Percentiles rank a stretch among this genome's conserved stretches.
These are phyloP conservation scores for Pneumocystis murina DNA, from an alignment of 1,139 yeast genomes.

Conservation along the genomic window DNA sequence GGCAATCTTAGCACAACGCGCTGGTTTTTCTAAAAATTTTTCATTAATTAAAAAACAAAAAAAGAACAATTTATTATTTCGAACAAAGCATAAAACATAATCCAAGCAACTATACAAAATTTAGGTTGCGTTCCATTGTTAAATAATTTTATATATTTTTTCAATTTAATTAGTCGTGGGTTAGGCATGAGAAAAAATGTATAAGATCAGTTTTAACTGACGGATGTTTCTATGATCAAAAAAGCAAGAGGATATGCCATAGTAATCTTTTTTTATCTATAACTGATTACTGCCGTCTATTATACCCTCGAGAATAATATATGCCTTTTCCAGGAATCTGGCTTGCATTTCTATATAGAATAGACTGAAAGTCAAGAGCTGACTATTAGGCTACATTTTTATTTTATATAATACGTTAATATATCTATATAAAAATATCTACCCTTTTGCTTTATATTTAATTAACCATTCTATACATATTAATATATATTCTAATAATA, in stretches of 20 bases:
- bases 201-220: background rate
- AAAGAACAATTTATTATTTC: background rate
- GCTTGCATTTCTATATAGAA: background rate
- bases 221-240: background rate
- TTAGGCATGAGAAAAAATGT: too few relatives aligned
- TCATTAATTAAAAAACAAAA: background rate
- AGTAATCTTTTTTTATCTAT: background rate
- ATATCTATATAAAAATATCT: too few relatives aligned
- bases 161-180: background rate
- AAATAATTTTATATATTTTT: too few relatives aligned
- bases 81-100: background rate
- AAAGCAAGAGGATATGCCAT: background rate
- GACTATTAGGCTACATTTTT: background rate
- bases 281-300: background rate
- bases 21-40: background rate
- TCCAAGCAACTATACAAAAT: background rate
- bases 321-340: background rate
- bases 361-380: background rate
- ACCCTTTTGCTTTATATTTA: too few relatives aligned
- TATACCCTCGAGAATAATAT: background rate
- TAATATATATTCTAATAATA: too few relatives aligned
- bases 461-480: too few relatives aligned
- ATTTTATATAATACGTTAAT: background rate
- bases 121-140: too few relatives aligned
- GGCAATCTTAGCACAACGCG: background rate